Evolutionary conservation across 768 basidiomycete genomes (phyloP).

Genomic region (Boletus speciosus): DNA sequence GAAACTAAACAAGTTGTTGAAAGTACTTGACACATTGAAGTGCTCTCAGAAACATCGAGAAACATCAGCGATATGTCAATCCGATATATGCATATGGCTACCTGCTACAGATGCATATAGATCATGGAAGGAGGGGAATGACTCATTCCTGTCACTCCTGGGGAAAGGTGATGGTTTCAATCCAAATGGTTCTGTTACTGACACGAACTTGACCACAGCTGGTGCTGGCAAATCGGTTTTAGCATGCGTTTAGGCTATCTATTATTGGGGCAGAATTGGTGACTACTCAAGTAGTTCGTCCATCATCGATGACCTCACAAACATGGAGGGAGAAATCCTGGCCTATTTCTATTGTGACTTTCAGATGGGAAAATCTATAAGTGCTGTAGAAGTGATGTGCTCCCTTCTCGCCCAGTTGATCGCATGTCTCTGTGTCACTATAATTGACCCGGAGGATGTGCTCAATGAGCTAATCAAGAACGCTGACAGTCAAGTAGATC

Average conservation of each 20-base stretch:
- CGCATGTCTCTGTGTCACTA: not conserved
- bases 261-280: not conserved
- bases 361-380: slow-evolving; percentile 1
- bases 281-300: not conserved
- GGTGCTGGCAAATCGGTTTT: slow-evolving; percentile 1
- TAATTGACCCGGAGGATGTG: not conserved
- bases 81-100: slow-evolving; percentile 15
- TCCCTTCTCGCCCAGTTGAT: slow-evolving; percentile 21
- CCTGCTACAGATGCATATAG: not conserved
- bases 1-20: not conserved
- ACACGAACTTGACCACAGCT: not conserved
- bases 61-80: not conserved
- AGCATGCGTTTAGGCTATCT: not conserved
- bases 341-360: slow-evolving; percentile 27
- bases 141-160: slow-evolving; percentile 11
- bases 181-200: not conserved
- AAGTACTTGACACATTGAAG: not conserved
- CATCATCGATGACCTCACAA: not conserved
- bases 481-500: not conserved
- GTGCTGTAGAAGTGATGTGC: slow-evolving; percentile 13
- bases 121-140: slow-evolving; percentile 3
- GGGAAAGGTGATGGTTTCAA: slow-evolving; percentile 12
- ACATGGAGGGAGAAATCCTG: not conserved
- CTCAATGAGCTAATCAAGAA: slow-evolving; percentile 6
- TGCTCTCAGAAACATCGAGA: not conserved